phyloP scores from a whole-genome alignment of 2,329 filamentous ascomycete species.

The Cladosporium sp. region DNA sequence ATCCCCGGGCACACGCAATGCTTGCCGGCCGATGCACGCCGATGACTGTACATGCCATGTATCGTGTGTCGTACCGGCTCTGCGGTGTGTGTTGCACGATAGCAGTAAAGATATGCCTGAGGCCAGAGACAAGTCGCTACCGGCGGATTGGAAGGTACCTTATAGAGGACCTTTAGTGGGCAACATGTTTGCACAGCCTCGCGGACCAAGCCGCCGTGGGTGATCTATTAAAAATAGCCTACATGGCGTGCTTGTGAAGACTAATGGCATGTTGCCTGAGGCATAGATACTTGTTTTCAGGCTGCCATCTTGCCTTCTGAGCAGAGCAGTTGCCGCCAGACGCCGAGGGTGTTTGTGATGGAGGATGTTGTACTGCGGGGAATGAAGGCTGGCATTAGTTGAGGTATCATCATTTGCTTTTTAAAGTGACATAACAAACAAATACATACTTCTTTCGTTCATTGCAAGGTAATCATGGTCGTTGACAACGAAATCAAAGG shows the following conservation, averaged over 20 bases:
- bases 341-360: too few relatives aligned
- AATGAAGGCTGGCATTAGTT: too few relatives aligned
- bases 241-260: too few relatives aligned
- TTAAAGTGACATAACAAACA: too few relatives aligned
- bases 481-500: constrained; percentile 42
- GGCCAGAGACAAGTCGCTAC: constrained; percentile 4
- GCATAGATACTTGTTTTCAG: too few relatives aligned
- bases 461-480: constrained; percentile 14
- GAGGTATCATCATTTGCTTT: too few relatives aligned
- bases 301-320: too few relatives aligned
- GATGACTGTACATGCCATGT: constrained; percentile 11
- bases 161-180: constrained; percentile 5
- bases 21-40: constrained; percentile 6
- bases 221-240: too few relatives aligned
- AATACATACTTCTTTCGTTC: too few relatives aligned
- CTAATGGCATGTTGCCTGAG: too few relatives aligned
- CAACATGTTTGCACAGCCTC: constrained; percentile 12
- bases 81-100: background rate
- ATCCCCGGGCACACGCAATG: background rate
- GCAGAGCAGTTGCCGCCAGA: too few relatives aligned
- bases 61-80: background rate
- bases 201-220: background rate
- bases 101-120: constrained; percentile 9
- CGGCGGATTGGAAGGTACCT: background rate
- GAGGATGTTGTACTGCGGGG: too few relatives aligned